Conservation (phyloP, 2,329 filamentous ascomycete genomes). For the Ophiostoma tasmaniense region DNA sequence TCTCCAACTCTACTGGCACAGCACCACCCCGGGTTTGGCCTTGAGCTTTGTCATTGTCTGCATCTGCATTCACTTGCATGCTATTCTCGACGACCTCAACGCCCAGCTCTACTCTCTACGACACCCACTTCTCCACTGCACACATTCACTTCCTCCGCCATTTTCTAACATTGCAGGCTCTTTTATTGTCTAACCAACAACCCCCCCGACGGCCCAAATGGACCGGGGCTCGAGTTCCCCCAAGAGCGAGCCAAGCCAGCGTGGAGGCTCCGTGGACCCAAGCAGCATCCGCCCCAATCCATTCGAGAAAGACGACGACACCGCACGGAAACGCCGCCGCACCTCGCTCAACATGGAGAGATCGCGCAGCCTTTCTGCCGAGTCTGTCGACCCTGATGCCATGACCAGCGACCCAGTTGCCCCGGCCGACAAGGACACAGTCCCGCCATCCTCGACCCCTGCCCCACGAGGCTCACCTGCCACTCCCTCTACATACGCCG, state of each 20-base stretch:
- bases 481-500: not conserved
- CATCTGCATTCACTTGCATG: not conserved
- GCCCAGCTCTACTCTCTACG: not conserved
- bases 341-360: constrained; percentile 42
- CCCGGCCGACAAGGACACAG: not conserved
- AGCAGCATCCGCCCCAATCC: constrained; percentile 55
- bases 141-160: not conserved
- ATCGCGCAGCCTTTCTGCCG: constrained; percentile 46
- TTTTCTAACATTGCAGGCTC: not conserved
- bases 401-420: not conserved
- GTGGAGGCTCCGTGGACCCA: constrained; percentile 54
- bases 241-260: constrained; percentile 45
- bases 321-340: constrained; percentile 52
- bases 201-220: constrained; percentile 35
- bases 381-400: constrained; percentile 25
- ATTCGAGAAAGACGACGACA: constrained; percentile 43
- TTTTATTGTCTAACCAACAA: not conserved
- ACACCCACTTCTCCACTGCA: not conserved
- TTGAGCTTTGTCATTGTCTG: not conserved
- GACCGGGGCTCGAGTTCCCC: constrained; percentile 38
- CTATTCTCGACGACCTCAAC: not conserved
- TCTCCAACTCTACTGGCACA: not conserved
- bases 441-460: not conserved
- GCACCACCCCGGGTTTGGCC: not conserved
- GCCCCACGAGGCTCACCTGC: not conserved